Evolutionary conservation across 78 protist genomes (phyloP).

Genomic region (Emiliania huxleyi): DNA sequence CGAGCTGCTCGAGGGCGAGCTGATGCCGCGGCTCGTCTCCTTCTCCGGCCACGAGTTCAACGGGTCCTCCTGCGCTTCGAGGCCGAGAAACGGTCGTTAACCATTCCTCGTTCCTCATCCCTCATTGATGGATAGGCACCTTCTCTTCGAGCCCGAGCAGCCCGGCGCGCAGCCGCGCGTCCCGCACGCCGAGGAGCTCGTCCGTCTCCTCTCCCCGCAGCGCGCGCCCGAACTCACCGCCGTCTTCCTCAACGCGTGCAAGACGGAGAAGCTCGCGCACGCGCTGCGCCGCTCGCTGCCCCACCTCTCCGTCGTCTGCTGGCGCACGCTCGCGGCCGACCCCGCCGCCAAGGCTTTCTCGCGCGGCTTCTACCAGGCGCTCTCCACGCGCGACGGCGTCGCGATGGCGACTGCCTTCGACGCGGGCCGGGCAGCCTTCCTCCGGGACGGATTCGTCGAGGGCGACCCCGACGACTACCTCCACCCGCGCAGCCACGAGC

Average conservation of each 20-base stretch:
- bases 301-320: background rate
- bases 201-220: background rate
- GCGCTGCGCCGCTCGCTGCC: background rate
- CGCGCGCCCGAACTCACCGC: background rate
- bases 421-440: background rate
- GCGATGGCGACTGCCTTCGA: background rate
- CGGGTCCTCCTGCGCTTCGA: too few relatives aligned
- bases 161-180: background rate
- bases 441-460: background rate
- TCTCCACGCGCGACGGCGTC: background rate
- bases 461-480: background rate
- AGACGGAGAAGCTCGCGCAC: background rate
- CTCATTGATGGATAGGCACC: too few relatives aligned
- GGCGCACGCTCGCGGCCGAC: background rate
- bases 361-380: background rate
- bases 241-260: background rate
- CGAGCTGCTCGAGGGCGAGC: background rate
- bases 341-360: background rate
- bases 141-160: background rate
- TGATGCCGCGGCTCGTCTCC: background rate
- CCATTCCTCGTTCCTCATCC: too few relatives aligned
- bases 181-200: background rate
- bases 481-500: background rate
- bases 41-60: background rate
- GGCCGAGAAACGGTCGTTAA: too few relatives aligned